phyloP scores from a whole-genome alignment of 106 monocot species.

The Phalaenopsis aphrodite region DNA sequence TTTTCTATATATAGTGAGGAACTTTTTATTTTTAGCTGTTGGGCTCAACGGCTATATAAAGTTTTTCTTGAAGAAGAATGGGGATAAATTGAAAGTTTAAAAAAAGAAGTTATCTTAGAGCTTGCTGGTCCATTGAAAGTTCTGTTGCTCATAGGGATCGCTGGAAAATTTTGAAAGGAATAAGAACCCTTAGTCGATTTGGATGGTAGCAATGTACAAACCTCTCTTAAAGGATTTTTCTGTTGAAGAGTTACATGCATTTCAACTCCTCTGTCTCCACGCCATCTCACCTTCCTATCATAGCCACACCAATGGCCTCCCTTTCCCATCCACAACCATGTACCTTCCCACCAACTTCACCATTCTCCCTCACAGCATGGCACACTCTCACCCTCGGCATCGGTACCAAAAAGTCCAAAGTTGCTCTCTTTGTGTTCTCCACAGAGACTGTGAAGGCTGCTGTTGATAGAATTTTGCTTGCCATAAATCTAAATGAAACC shows the following conservation, averaged over 20 bases:
- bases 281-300: conserved; percentile 29
- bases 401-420: conserved; percentile 92
- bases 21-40: no score
- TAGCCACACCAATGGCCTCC: conserved; percentile 7
- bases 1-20: no score
- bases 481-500: conserved; percentile 20
- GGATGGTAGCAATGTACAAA: no score
- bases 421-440: conserved; percentile 79
- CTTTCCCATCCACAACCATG: conserved; percentile 59
- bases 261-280: conserved; percentile 70
- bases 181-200: no score
- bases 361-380: conserved; percentile 78
- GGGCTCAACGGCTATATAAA: no score
- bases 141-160: no score
- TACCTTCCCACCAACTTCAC: conserved; percentile 82
- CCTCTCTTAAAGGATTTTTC: no score
- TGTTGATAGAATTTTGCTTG: conserved; percentile 59
- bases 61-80: no score
- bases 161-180: no score
- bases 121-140: no score
- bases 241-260: background rate
- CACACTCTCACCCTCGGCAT: conserved; percentile 92
- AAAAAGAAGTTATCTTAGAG: no score
- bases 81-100: no score
- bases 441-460: conserved; percentile 54